Base-by-base conservation (phyloP, 148 eudicot species). In the Arctostaphylos glauca region DNA sequence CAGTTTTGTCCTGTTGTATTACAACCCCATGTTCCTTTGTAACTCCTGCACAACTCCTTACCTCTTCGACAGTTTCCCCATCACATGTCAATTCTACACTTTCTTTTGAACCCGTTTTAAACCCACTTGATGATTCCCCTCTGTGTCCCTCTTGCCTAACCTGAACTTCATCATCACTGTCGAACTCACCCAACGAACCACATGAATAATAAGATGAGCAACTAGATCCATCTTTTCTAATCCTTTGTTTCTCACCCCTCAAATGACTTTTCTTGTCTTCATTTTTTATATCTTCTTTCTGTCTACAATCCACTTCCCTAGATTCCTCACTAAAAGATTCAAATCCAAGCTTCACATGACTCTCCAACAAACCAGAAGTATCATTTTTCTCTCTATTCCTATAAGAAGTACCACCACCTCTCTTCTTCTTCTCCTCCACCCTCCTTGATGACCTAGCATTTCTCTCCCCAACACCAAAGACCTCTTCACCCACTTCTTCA, bases 201-300 rank as follows among this genome's bases (percentile, higher is more conserved):
- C 88, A 60, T 4, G 94, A 90, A 76, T 92, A 87, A 86, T 88
- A 92, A 21, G 97, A 92, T 19, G 98, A 90, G 77, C 85, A 81
- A 81, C 90, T 84, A 59, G 91, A 89, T 77, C 91, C 90, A 78
- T 89, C 86, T 86, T 77, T 91, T 82, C 90, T 89, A 81, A 60
- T 76, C 88, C 87, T 86, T 31, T 43, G 67, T 9, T 88, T 89
- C 79, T 88, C 91, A 2, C 81, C 74, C 81, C 79, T 87, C 49
- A 59, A 76, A 64, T 58, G 18, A 85, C 70, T 81, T 62, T 84
- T 90, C 81, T 59, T 60, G 74, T 83, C 78, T 82, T 84, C 85
- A 3, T 18, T 60, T 75, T 52, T 73, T 52, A 68, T 74, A 83
- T 74, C 87, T 66, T 85, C 89, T 73, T 84, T 83, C 67, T 74